Evolutionary conservation across 1,284 basidiomycete genomes (phyloP), one percentile per base, ranked within the genome.

Genomic region (Ceratobasidium sp.): DNA sequence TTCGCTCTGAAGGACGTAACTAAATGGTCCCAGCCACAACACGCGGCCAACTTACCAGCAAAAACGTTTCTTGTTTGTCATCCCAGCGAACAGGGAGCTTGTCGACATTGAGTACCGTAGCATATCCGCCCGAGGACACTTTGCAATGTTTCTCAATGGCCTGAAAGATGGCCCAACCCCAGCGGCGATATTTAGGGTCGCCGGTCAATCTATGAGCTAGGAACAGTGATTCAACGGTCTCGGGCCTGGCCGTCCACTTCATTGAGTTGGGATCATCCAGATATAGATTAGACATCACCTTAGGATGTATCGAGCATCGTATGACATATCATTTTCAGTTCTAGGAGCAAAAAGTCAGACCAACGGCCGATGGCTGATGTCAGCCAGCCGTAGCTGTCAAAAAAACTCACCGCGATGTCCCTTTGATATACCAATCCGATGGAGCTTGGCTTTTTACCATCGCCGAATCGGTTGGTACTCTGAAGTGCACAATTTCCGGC

Each of bases 61-160:
- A 87, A 83, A 96, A 97, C 21, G 96, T 96, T 83, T 97, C 96
- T 93, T 97, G 97, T 80, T 93, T 91, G 81, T 98, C 93, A 73
- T 94, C 89, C 74, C 87, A 83, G 76, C 82, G 81, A 1, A 86
- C 88, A 0, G 92, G 89, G 1, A 89, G 80, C 74, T 87, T 84
- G 78, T 94, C 92, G 16, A 98, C 96, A 79, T 97, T 93, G 67
- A 91, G 81, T 57, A 98, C 86, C 52, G 89, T 88, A 16, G 93
- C 92, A 78, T 92, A 98, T 2, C 94, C 96, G 10, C 94, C 96
- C 0, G 81, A 83, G 28, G 84, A 80, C n/a, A 96, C 82, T 55
- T 84, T 84, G 79, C 93, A 94, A 78, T 96, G 88, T 78, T 88
- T 88, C 77, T 95, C 87, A 76, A 98, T 97, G 0, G 95, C 88